Evolutionary conservation across 2,329 filamentous ascomycete genomes (phyloP).

Genomic region (Falciphora oryzae): DNA sequence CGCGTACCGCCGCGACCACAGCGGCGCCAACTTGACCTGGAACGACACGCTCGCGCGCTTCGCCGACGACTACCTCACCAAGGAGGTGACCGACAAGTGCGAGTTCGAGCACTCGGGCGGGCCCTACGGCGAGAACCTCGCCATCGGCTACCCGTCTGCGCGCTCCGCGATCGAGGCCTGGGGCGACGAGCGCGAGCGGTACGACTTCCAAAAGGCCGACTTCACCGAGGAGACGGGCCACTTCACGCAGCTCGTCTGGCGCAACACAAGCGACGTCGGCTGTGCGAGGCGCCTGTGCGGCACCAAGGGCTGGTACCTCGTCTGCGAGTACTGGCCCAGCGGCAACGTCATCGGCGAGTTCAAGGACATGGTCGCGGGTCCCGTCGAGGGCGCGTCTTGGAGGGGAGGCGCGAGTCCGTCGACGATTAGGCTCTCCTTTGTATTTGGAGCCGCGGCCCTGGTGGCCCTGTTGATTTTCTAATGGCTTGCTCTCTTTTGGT

Average conservation of each 20-base stretch:
- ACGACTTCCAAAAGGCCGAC: conserved; percentile 51
- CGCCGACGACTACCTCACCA: conserved; percentile 43
- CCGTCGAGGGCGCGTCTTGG: conserved; percentile 21
- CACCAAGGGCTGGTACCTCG: conserved; percentile 55
- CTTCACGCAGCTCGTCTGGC: conserved; percentile 71
- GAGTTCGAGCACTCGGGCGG: conserved; percentile 52
- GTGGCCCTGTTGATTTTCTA: not conserved
- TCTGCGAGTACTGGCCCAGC: conserved; percentile 64
- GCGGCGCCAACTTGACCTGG: conserved; percentile 54
- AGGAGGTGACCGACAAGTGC: conserved; percentile 30
- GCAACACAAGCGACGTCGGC: conserved; percentile 52
- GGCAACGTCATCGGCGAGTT: conserved; percentile 57
- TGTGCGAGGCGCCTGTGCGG: conserved; percentile 42
- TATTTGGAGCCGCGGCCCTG: not conserved
- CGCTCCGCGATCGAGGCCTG: conserved; percentile 54
- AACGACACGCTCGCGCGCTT: conserved; percentile 56
- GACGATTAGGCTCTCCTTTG: not conserved
- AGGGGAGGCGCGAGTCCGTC: not conserved
- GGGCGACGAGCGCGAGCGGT: conserved; percentile 54
- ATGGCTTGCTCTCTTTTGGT: not conserved
- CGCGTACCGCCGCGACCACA: conserved; percentile 56
- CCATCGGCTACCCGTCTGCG: conserved; percentile 57
- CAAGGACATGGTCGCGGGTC: conserved; percentile 36
- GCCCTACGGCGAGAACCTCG: conserved; percentile 70
- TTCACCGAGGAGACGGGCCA: conserved; percentile 60